phyloP scores from a whole-genome alignment of 805 yeast genomes.

The Yamadazyma scolyti region DNA sequence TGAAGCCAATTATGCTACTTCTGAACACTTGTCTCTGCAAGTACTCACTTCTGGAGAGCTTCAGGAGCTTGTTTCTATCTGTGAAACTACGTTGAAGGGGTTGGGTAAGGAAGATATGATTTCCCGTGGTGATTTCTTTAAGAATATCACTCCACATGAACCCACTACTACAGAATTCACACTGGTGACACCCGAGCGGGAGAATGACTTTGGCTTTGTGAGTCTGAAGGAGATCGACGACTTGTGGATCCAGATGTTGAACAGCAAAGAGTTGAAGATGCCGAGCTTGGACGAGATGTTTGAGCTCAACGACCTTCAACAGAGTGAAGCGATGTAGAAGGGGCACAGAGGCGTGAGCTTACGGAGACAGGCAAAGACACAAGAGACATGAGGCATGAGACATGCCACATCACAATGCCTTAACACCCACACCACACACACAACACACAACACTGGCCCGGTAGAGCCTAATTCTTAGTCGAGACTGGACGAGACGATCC shows the following conservation, averaged over 20 bases:
- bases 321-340: no score
- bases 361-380: not conserved
- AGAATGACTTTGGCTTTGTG: slow-evolving; percentile 15
- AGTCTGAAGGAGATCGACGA: slow-evolving; percentile 29
- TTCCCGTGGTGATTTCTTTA: no score
- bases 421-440: no score
- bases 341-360: slow-evolving; percentile 4
- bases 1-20: slow-evolving; percentile 16
- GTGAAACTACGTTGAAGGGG: slow-evolving; percentile 20
- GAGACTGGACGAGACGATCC: no score
- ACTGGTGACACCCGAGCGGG: no score
- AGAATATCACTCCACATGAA: no score
- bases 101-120: slow-evolving; percentile 16
- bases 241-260: slow-evolving; percentile 32
- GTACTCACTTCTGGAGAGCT: slow-evolving; percentile 18
- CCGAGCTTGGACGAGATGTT: not conserved
- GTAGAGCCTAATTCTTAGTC: no score
- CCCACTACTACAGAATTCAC: slow-evolving; percentile 10
- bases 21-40: slow-evolving; percentile 11
- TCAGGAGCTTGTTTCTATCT: slow-evolving; percentile 22
- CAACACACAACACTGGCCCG: no score
- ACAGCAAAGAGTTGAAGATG: no score
- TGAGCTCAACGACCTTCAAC: no score
- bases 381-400: no score
- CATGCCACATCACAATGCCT: no score